phyloP scores from a whole-genome alignment of 345 rosid species.

The Lumnitzera littorea region DNA sequence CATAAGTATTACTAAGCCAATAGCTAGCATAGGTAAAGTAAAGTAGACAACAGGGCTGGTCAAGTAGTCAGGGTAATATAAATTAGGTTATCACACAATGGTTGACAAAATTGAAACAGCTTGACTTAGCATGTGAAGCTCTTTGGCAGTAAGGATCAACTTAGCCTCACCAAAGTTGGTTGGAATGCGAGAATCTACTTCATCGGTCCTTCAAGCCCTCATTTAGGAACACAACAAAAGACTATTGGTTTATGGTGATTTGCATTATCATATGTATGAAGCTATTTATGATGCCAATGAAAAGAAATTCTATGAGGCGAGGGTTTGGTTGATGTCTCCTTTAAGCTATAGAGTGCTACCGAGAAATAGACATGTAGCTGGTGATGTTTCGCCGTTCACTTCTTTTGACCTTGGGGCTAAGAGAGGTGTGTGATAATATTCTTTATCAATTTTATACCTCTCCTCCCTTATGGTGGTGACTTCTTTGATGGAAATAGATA shows the following conservation, averaged over 20 bases:
- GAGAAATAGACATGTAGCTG: conserved; percentile 78
- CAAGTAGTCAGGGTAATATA: too few relatives aligned
- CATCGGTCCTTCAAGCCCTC: too few relatives aligned
- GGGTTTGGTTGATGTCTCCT: conserved; percentile 95
- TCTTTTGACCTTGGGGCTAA: conserved; percentile 74
- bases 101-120: too few relatives aligned
- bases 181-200: too few relatives aligned
- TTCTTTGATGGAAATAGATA: neutral
- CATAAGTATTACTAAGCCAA: too few relatives aligned
- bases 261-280: conserved; percentile 78
- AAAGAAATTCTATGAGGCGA: conserved; percentile 83
- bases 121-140: too few relatives aligned
- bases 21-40: too few relatives aligned
- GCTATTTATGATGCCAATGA: conserved; percentile 72
- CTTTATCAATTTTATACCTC: neutral
- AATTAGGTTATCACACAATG: too few relatives aligned
- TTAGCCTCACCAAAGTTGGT: too few relatives aligned
- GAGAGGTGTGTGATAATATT: conserved; percentile 32
- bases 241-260: conserved; percentile 74
- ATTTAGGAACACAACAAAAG: too few relatives aligned
- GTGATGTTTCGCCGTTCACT: conserved; percentile 47
- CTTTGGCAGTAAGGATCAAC: too few relatives aligned
- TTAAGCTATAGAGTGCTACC: conserved; percentile 73
- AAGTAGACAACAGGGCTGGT: too few relatives aligned
- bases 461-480: neutral